Evolutionary conservation across 2,329 filamentous ascomycete genomes (phyloP).

Genomic region (Coleophoma crateriformis): DNA sequence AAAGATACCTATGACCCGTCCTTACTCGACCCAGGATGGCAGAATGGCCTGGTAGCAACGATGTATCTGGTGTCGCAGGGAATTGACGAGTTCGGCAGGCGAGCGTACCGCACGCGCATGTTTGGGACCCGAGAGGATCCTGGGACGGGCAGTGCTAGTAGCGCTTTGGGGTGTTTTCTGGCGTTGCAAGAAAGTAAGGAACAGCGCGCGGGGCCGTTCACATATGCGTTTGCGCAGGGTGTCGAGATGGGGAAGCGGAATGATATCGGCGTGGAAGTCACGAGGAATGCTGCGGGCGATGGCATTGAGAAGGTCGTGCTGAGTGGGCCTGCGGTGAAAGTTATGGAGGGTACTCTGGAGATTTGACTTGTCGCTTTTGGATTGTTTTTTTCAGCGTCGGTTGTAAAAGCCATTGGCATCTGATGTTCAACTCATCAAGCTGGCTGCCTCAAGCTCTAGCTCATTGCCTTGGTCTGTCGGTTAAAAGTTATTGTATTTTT

Average conservation of each 20-base stretch:
- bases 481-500: too few relatives aligned
- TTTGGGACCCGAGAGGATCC: constrained; percentile 46
- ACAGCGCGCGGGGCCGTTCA: constrained; percentile 32
- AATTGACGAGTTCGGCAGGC: constrained; percentile 19
- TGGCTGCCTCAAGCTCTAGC: too few relatives aligned
- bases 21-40: constrained; percentile 19
- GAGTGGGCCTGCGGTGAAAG: constrained; percentile 14
- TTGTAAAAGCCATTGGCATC: too few relatives aligned
- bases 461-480: too few relatives aligned
- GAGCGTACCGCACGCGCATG: constrained; percentile 53
- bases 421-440: too few relatives aligned
- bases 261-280: constrained; percentile 19
- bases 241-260: constrained; percentile 54
- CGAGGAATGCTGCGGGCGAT: constrained; percentile 1
- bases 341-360: constrained; percentile 18
- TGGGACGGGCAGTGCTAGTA: constrained; percentile 58
- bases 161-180: constrained; percentile 49
- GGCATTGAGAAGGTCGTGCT: constrained; percentile 14
- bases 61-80: constrained; percentile 22
- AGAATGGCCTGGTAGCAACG: constrained; percentile 11
- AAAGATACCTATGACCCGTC: constrained; percentile 21
- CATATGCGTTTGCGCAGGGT: constrained; percentile 50
- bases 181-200: constrained; percentile 34
- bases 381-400: too few relatives aligned
- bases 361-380: neutral